phyloP scores from a whole-genome alignment of 179 eudicot species.

The Carnegiea gigantea region DNA sequence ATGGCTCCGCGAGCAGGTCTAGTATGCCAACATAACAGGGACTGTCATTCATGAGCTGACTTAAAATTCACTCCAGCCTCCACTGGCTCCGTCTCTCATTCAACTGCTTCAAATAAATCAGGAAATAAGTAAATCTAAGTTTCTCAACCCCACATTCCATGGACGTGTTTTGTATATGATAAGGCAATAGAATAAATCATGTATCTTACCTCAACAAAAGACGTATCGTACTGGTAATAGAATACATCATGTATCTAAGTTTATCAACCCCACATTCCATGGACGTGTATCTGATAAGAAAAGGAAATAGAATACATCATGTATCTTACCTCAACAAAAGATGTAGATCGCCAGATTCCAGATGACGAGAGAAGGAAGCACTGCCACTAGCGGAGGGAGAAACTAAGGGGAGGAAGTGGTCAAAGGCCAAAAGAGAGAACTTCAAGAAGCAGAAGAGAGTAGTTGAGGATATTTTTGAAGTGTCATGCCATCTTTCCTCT shows the following conservation, averaged over 20 bases:
- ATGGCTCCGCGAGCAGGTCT: constrained; percentile 25
- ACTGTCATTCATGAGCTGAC: constrained; percentile 12
- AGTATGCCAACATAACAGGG: background rate
- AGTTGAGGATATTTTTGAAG: constrained; percentile 21
- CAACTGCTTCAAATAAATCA: constrained; percentile 19
- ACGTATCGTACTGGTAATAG: too few relatives aligned
- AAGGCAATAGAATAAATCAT: too few relatives aligned
- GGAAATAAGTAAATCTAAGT: too few relatives aligned
- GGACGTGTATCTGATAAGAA: background rate
- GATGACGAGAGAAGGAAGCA: constrained; percentile 14
- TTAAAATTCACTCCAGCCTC: constrained; percentile 13
- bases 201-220: too few relatives aligned
- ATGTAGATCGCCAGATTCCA: constrained; percentile 14
- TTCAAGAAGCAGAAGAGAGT: constrained; percentile 31
- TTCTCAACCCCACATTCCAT: background rate
- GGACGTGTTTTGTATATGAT: too few relatives aligned
- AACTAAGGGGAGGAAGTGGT: constrained; percentile 25
- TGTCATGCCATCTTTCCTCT: constrained; percentile 51
- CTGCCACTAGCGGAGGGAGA: constrained; percentile 12
- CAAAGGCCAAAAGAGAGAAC: constrained; percentile 20
- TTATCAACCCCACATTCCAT: background rate
- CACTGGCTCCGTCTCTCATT: background rate
- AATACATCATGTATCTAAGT: too few relatives aligned
- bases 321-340: constrained; percentile 26
- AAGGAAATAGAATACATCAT: background rate